Conservation (phyloP, 306 rosid genomes). For the Quercus aquifolioides region DNA sequence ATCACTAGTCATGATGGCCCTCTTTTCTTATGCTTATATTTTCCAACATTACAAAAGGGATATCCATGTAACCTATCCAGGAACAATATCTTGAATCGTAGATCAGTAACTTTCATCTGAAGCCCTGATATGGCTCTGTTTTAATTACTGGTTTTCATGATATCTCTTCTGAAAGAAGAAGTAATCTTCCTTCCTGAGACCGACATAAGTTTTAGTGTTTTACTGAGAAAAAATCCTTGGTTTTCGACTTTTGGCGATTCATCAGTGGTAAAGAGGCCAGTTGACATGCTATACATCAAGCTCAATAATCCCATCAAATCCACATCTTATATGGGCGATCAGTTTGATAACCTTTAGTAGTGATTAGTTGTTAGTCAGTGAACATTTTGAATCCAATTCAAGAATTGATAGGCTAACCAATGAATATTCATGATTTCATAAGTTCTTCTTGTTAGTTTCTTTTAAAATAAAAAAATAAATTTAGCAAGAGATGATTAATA, state of each 20-base stretch:
- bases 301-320: background rate
- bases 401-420: background rate
- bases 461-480: background rate
- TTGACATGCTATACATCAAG: background rate
- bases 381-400: background rate
- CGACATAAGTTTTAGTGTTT: background rate
- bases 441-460: background rate
- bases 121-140: background rate
- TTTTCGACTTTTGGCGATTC: background rate
- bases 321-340: background rate
- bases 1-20: background rate
- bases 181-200: background rate
- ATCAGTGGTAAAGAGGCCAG: background rate
- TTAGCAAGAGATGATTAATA: background rate
- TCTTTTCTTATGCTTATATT: background rate
- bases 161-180: background rate
- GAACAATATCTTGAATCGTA: background rate
- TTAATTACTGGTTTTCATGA: background rate
- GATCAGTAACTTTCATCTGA: background rate
- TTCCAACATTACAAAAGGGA: background rate
- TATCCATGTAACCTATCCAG: background rate
- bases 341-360: background rate
- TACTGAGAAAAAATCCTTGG: background rate
- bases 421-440: background rate
- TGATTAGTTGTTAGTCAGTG: background rate